A percentile compares a stretch with the other conserved stretches of the same genome.
Conservation (phyloP, 352 stramenopile species). For the Phytophthora citricola region DNA sequence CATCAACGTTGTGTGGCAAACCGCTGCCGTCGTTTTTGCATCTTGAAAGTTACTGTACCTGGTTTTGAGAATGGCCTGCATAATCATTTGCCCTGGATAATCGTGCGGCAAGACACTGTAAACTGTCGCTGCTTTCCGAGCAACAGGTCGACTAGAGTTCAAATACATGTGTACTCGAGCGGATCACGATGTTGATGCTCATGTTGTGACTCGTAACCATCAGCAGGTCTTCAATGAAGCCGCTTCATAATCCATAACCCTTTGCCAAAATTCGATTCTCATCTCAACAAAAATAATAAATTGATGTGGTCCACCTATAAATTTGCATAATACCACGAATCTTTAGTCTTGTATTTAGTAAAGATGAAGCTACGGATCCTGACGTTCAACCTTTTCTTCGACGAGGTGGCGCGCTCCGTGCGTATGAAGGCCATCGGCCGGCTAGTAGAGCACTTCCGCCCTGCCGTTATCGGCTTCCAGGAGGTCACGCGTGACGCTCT, state of each 20-base stretch:
- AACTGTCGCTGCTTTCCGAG: too few species aligned
- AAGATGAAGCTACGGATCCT: slow-evolving; percentile 68
- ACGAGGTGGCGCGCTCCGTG: slow-evolving; percentile 57
- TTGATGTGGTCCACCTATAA: background rate
- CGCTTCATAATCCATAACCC: too few species aligned
- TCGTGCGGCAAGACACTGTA: background rate
- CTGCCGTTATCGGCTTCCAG: slow-evolving; percentile 79
- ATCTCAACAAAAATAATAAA: background rate
- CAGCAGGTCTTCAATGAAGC: too few species aligned
- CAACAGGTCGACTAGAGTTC: too few species aligned
- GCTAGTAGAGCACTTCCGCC: slow-evolving; percentile 55
- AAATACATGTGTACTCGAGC: background rate
- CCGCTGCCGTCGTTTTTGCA: too few species aligned
- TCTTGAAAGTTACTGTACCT: background rate
- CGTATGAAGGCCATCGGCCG: slow-evolving; percentile 72
- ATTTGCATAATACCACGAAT: background rate
- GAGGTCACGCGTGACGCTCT: slow-evolving; percentile 75
- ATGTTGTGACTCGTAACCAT: too few species aligned
- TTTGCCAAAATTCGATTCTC: too few species aligned
- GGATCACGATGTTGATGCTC: too few species aligned
- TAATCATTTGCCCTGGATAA: background rate
- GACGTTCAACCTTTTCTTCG: slow-evolving; percentile 84
- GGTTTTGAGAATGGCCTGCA: background rate
- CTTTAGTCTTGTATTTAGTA: too few species aligned
- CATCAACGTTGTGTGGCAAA: background rate